A percentile compares a stretch with the other conserved stretches of the same genome.
phyloP scores from a whole-genome alignment of 208 protist genomes.

The Leishmania aethiopica region DNA sequence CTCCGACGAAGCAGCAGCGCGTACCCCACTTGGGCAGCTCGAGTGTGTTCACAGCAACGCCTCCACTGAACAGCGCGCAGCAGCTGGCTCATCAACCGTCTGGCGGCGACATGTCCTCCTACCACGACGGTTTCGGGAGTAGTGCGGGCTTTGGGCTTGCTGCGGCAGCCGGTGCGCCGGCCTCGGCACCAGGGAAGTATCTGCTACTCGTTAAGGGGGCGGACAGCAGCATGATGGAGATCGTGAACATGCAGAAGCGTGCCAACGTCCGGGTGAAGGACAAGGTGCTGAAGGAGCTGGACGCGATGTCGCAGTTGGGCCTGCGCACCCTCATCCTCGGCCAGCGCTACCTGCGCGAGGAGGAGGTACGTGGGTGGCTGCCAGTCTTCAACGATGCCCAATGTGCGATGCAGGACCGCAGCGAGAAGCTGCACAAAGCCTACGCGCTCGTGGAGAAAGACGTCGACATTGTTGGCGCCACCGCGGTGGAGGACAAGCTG shows the following conservation, averaged over 20 bases:
- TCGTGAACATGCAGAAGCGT: conserved; percentile 55
- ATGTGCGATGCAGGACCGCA: conserved; percentile 59
- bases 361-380: conserved; percentile 68
- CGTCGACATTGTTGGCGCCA: conserved; percentile 91
- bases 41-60: neutral
- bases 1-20: neutral
- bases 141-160: neutral
- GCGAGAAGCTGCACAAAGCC: conserved; percentile 55
- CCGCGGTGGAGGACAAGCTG: conserved; percentile 96
- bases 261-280: conserved; percentile 34
- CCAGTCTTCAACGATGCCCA: conserved; percentile 62
- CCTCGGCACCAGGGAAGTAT: conserved; percentile 21
- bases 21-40: neutral
- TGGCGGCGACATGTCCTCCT: neutral
- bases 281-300: conserved; percentile 49
- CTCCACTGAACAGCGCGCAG: neutral
- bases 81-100: neutral
- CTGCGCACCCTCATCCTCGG: conserved; percentile 82
- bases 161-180: neutral
- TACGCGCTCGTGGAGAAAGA: conserved; percentile 82
- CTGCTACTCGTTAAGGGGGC: conserved; percentile 87
- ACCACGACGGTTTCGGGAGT: neutral
- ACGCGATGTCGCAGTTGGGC: conserved; percentile 53
- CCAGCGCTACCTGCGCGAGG: conserved; percentile 51
- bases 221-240: conserved; percentile 83